Evolutionary conservation across 495 filamentous ascomycete genomes (phyloP).

Genomic region (Barbatosphaeria neglecta): DNA sequence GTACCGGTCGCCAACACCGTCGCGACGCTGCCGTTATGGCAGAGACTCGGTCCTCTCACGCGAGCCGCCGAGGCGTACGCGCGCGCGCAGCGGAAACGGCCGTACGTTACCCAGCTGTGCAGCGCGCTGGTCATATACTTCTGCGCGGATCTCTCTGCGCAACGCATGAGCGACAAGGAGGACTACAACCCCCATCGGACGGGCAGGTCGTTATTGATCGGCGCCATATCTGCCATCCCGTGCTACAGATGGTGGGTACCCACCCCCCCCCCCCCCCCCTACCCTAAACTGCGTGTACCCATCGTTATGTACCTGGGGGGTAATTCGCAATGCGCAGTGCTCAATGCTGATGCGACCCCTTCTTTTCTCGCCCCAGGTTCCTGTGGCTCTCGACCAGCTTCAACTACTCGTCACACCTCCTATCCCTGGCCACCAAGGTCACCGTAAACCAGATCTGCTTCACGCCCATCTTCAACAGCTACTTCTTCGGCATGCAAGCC

Average conservation of each 20-base stretch:
- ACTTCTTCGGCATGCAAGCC: conserved; percentile 83
- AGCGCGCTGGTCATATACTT: conserved; percentile 70
- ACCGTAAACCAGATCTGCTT: conserved; percentile 71
- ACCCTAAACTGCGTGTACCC: no score
- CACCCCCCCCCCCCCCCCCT: conserved; percentile 1
- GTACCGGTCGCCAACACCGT: conserved; percentile 34
- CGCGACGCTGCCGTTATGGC: conserved; percentile 35
- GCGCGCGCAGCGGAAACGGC: conserved; percentile 53
- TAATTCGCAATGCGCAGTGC: background rate
- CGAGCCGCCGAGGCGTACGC: conserved; percentile 59
- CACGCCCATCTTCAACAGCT: conserved; percentile 78
- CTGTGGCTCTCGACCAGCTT: conserved; percentile 67
- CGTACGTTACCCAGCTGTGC: conserved; percentile 65
- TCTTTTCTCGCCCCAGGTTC: conserved; percentile 46
- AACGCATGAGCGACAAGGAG: conserved; percentile 44
- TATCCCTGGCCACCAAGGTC: conserved; percentile 66
- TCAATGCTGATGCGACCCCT: background rate
- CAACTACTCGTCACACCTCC: conserved; percentile 61
- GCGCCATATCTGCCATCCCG: conserved; percentile 59
- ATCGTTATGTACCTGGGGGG: no score
- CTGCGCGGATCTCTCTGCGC: conserved; percentile 70
- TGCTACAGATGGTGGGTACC: conserved; percentile 60
- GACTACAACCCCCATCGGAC: conserved; percentile 61
- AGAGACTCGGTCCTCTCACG: conserved; percentile 44
- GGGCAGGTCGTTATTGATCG: conserved; percentile 59